Evolutionary conservation across 176 grass and related monocot genomes (phyloP).

Genomic region (Triticum aestivum): DNA sequence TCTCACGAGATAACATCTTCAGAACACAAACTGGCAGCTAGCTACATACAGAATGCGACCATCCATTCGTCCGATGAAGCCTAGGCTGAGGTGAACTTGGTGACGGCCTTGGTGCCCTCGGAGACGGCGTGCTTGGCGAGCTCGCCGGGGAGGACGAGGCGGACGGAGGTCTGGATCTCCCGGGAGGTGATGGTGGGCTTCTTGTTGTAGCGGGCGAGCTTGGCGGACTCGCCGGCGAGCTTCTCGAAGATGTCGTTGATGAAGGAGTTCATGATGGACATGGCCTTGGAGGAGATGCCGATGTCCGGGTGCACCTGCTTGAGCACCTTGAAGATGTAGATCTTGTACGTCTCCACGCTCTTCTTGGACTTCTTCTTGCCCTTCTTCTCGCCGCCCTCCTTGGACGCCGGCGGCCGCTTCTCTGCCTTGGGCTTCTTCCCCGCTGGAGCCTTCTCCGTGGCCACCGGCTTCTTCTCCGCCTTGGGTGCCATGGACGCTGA

Average conservation of each 20-base stretch:
- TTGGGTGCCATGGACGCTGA: too few relatives aligned
- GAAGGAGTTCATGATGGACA: slow-evolving; percentile 96
- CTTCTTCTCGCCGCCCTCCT: too few relatives aligned
- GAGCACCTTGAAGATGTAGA: slow-evolving; percentile 95
- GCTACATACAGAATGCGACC: too few relatives aligned
- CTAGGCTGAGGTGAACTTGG: background rate
- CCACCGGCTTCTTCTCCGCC: too few relatives aligned
- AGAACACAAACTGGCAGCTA: too few relatives aligned
- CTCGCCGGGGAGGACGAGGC: slow-evolving; percentile 64
- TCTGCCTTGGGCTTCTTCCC: too few relatives aligned
- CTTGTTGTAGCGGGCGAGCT: slow-evolving; percentile 50
- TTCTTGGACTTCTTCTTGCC: too few relatives aligned
- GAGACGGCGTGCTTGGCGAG: slow-evolving; percentile 33
- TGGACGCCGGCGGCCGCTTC: background rate
- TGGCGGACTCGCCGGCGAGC: slow-evolving; percentile 38
- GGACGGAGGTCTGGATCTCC: slow-evolving; percentile 63
- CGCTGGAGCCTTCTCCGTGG: too few relatives aligned
- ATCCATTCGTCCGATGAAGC: too few relatives aligned
- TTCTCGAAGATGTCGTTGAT: slow-evolving; percentile 92
- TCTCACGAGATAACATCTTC: too few relatives aligned
- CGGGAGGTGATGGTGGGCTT: slow-evolving; percentile 57
- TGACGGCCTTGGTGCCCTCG: background rate
- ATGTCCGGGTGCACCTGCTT: slow-evolving; percentile 91
- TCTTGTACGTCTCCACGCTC: slow-evolving; percentile 56
- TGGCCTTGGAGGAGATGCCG: slow-evolving; percentile 89